Conservation (phyloP, 2,329 filamentous ascomycete genomes). For the Grosmannia clavigera region DNA sequence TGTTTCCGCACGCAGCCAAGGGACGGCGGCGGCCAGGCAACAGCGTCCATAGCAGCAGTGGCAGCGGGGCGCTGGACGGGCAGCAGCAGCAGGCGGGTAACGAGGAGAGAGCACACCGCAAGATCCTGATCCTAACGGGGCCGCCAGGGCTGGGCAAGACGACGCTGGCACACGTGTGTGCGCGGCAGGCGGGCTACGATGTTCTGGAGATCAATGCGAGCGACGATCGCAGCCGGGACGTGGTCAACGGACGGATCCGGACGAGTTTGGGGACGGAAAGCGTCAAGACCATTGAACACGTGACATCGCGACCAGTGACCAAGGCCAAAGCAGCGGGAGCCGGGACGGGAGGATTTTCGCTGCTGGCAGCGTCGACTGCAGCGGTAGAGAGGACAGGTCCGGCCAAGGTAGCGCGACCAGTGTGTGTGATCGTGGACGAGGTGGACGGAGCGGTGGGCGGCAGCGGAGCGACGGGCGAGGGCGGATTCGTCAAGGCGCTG, state of each 20-base stretch:
- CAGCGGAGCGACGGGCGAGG: constrained; percentile 65
- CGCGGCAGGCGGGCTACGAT: constrained; percentile 88
- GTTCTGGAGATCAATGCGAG: constrained; percentile 96
- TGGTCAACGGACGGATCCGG: constrained; percentile 82
- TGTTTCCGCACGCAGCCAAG: constrained; percentile 68
- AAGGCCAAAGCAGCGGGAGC: constrained; percentile 17
- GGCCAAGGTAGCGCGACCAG: constrained; percentile 62
- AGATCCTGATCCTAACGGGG: constrained; percentile 81
- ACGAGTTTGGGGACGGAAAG: constrained; percentile 92
- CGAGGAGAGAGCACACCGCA: constrained; percentile 68
- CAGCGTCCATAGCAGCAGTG: constrained; percentile 20
- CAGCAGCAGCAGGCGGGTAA: constrained; percentile 30
- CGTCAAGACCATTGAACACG: constrained; percentile 61
- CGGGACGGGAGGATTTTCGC: neutral
- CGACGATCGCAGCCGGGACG: constrained; percentile 79
- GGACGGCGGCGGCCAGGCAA: constrained; percentile 28
- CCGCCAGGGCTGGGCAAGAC: constrained; percentile 93
- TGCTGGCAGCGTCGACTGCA: neutral
- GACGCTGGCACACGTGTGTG: constrained; percentile 90
- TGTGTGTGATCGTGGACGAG: constrained; percentile 92
- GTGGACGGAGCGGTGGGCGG: constrained; percentile 88
- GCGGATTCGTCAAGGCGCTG: constrained; percentile 87
- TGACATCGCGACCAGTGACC: constrained; percentile 12
- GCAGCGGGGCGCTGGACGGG: constrained; percentile 13
- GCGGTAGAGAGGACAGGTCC: constrained; percentile 16